These are phyloP conservation scores for Syzygium oleosum DNA, from an alignment of 345 rosid genomes.

Conservation along the genomic window DNA sequence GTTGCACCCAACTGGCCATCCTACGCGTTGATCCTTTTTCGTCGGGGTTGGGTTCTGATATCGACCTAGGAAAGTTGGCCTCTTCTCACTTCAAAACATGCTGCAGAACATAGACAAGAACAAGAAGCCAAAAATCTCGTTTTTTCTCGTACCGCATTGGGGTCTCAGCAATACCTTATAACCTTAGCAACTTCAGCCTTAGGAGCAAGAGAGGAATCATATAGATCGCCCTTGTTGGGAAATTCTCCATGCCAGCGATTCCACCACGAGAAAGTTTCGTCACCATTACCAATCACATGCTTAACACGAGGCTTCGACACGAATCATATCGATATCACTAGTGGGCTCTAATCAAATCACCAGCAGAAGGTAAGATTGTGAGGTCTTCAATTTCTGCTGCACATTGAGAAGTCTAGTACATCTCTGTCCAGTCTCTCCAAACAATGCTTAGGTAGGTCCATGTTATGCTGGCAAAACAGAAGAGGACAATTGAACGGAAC, in stretches of 20 bases:
- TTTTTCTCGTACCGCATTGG: no score
- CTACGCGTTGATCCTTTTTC: no score
- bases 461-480: neutral
- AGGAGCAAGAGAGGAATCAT: neutral
- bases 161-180: no score
- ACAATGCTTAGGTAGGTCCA: neutral
- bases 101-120: no score
- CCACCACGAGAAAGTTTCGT: neutral
- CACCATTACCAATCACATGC: neutral
- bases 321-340: neutral
- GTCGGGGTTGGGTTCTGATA: no score
- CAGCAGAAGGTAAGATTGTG: neutral
- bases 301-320: neutral
- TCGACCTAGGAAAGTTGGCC: no score
- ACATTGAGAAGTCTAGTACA: no score
- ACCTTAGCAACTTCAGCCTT: no score
- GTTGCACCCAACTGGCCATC: no score
- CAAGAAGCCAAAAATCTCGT: no score
- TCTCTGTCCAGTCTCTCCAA: neutral
- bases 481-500: neutral
- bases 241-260: no score
- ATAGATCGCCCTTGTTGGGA: neutral
- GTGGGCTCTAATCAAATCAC: neutral
- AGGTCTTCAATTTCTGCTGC: neutral
- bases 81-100: no score